Base-by-base conservation (phyloP, 345 rosid genomes). In the Dipteronia dyeriana region DNA sequence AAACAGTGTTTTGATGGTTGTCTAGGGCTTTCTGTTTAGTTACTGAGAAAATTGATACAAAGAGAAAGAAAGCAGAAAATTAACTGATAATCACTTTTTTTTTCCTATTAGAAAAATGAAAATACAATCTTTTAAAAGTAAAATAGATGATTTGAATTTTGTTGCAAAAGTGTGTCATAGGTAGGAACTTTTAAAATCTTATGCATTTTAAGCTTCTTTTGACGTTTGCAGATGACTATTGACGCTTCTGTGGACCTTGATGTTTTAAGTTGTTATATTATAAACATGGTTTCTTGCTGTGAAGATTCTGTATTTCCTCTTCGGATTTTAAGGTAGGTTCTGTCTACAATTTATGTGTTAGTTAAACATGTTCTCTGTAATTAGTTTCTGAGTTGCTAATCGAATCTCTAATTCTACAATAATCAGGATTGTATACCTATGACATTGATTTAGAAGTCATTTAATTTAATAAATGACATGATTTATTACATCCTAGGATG, bases 211-310 rank as follows among this genome's bases (percentile, higher is more conserved):
- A 59, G 26, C 17, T 66, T 49, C 9, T 70, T 19, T 71, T 81
- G 16, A 9, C 76, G n/a, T 81, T 74, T 78, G 68, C 87, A 96
- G 99, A 96, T 87, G 99, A 96, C 81, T 92, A 82, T 84, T 94
- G 98, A 43, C 75, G 94, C 2, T 96, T 94, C 77, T 96, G 97
- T 73, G 99, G 99, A 26, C 31, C 59, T 66, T 56, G 25, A 16
- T 61, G 49, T 78, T 39, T 56, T 47, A 47, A 20, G n/a, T 59
- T 79, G 57, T 76, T 70, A 77, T 75, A 38, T 26, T 67, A 56
- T n/a, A 71, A 26, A 79, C 38, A 51, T n/a, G 54, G 11, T 7
- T 62, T 17, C 43, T 79, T 79, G 75, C 69, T 80, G 79, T 84
- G 80, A 81, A 83, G 81, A 45, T 71, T 84, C 73, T 78, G 57